Conservation (phyloP, 2,329 filamentous ascomycete genomes). For the Colletotrichum euphorbiae region DNA sequence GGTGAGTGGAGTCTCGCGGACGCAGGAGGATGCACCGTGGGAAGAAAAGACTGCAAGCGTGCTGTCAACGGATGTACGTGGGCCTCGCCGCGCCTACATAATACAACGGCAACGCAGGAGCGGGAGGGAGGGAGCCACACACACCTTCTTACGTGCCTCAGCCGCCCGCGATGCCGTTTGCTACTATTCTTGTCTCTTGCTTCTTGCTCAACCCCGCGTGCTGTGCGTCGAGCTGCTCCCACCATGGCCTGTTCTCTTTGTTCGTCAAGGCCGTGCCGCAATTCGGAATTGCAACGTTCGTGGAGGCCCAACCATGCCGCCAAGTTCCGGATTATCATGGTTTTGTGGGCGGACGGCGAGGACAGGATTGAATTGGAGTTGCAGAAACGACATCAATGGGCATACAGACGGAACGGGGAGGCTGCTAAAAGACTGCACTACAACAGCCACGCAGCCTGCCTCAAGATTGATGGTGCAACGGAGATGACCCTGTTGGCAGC, state of each 20-base stretch:
- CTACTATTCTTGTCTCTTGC: conserved; percentile 26
- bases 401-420: neutral
- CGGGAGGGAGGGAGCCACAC: conserved; percentile 20
- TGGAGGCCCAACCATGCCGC: neutral
- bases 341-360: neutral
- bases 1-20: conserved; percentile 4
- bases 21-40: conserved; percentile 11
- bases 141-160: conserved; percentile 24
- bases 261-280: neutral
- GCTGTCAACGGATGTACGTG: conserved; percentile 25
- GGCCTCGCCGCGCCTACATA: neutral
- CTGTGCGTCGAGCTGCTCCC: conserved; percentile 17
- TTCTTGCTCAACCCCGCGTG: conserved; percentile 18
- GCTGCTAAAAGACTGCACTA: conserved; percentile 6
- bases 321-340: conserved; percentile 5
- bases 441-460: neutral
- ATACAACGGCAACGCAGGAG: conserved; percentile 27
- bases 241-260: neutral
- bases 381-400: conserved; percentile 4
- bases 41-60: conserved; percentile 1
- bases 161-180: conserved; percentile 31
- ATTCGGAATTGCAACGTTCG: conserved; percentile 7
- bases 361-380: neutral
- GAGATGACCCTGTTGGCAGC: conserved; percentile 8
- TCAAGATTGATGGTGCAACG: conserved; percentile 6